These are phyloP conservation scores for Periconia digitata DNA, from an alignment of 2,329 filamentous ascomycete genomes.

Conservation along the genomic window DNA sequence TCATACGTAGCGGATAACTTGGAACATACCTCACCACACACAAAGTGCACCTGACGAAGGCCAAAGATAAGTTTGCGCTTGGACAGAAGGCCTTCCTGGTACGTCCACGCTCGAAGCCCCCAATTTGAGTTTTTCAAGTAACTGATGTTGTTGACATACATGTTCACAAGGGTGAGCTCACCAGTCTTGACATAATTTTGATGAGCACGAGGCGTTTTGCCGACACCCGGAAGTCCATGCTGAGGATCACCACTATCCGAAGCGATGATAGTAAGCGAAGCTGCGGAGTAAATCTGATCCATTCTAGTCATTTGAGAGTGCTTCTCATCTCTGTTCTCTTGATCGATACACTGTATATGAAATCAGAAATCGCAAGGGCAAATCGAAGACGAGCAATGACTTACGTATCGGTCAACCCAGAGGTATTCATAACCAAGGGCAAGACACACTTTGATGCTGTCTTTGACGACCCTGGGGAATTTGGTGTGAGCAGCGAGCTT, in stretches of 20 bases:
- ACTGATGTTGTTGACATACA: neutral
- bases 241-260: constrained; percentile 4
- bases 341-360: constrained; percentile 10
- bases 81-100: constrained; percentile 1
- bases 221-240: constrained; percentile 11
- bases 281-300: constrained; percentile 10
- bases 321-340: constrained; percentile 6
- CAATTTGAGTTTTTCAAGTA: neutral
- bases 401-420: constrained; percentile 9
- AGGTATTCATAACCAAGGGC: constrained; percentile 4
- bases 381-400: neutral
- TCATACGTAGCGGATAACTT: no score
- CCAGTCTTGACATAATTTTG: neutral
- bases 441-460: constrained; percentile 2
- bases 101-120: neutral
- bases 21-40: neutral
- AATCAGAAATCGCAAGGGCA: neutral
- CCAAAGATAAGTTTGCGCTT: neutral
- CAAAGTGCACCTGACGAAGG: neutral
- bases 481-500: neutral
- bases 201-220: neutral
- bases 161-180: neutral
- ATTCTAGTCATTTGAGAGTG: constrained; percentile 11
- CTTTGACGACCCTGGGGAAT: neutral
- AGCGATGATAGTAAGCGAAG: constrained; percentile 15